Evolutionary conservation across 1,284 basidiomycete genomes (phyloP), one percentile per base, ranked within the genome.

Genomic region (Omphalotus olearius): DNA sequence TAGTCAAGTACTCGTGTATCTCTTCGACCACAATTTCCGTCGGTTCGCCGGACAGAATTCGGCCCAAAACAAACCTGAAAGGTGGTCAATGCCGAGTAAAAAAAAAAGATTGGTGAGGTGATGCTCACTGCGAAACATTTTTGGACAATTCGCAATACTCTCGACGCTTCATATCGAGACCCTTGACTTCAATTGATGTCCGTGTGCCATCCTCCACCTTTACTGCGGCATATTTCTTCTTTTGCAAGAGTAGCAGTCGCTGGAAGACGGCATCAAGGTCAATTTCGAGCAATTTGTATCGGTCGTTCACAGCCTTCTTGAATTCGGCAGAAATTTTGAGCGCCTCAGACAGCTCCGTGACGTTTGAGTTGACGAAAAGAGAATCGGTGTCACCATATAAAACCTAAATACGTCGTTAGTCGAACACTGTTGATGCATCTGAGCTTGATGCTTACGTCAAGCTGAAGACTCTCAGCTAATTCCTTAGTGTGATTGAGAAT

Each of bases 381-480:
- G 94, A 98, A 68, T 99, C 97, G 1, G 97, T 99, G 66, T 99
- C 96, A 64, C 97, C 97, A 61, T 99, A 99, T 11, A 99, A 88
- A 61, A 99, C 96, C 93, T 96, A 47, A 36, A 35, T 14, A 37
- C 48, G 47, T 20, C 36, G 23, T 7, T 33, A 51, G 28, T 36
- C n/a, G 49, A 46, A 36, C 51, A 54, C 28, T 46, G 3, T 17
- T 23, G 10, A 35, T 11, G 23, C 48, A 30, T 7, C 13, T 33
- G 26, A 28, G 13, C 18, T 5, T 14, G 57, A 18, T 35, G 18
- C 86, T 66, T 60, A 93, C 93, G 64, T 98, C 93, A 4, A 98
- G 82, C 46, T 87, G 80, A 53, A 98, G 73, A 59, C 82, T 87
- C 66, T 98, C 95, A 0, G 97, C 97, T 10, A 98, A 72, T 63